Conservation (phyloP, 768 basidiomycete genomes). For the Termitomyces sp. region DNA sequence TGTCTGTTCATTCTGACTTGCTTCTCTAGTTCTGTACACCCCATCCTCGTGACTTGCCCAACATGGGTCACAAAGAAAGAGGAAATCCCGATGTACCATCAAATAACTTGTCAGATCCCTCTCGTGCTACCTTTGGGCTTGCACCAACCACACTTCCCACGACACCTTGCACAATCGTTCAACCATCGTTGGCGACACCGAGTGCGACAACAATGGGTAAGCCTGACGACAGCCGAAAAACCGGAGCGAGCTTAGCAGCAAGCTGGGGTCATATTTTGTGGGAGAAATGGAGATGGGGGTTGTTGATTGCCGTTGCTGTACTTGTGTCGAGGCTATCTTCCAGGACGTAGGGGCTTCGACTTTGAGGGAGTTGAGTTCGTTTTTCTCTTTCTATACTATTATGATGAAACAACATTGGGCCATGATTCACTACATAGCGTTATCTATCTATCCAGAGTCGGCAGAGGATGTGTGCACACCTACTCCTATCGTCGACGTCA, state of each 20-base stretch:
- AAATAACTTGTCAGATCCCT: constrained; percentile 9
- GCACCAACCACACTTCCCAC: background rate
- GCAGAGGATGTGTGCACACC: background rate
- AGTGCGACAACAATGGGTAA: constrained; percentile 7
- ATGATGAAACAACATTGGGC: background rate
- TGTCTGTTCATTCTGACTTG: constrained; percentile 6
- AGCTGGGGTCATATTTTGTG: constrained; percentile 62
- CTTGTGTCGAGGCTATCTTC: constrained; percentile 73
- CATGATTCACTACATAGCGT: background rate
- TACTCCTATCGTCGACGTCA: background rate
- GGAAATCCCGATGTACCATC: constrained; percentile 37
- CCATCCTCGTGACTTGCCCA: constrained; percentile 70
- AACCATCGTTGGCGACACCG: background rate
- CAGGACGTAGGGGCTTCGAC: constrained; percentile 21
- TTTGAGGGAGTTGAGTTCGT: background rate
- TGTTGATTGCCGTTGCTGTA: constrained; percentile 71
- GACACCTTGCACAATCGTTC: constrained; percentile 3
- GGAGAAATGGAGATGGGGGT: constrained; percentile 85
- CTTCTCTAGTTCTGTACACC: constrained; percentile 59
- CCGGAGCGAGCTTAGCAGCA: constrained; percentile 46
- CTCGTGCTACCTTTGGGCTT: background rate
- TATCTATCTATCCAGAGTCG: constrained; percentile 6
- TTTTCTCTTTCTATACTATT: background rate
- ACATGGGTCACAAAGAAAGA: constrained; percentile 84
- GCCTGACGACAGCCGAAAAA: constrained; percentile 20